These are phyloP conservation scores for Candida gorgasii DNA, from an alignment of 805 yeast species.

Conservation along the genomic window DNA sequence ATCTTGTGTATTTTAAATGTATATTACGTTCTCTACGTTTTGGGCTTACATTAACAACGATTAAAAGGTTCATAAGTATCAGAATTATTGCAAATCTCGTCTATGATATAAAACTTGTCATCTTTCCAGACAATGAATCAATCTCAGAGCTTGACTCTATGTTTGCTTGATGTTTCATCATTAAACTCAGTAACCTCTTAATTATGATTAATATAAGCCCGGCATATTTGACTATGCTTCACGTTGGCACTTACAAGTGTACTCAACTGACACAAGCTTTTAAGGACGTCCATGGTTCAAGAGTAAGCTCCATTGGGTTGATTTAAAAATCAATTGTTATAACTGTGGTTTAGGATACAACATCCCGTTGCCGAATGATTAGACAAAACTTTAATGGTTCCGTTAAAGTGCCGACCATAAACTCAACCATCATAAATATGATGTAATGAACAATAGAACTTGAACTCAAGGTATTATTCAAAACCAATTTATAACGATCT, in stretches of 20 bases:
- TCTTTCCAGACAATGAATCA: conserved; percentile 49
- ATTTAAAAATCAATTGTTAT: conserved; percentile 59
- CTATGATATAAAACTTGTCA: conserved; percentile 46
- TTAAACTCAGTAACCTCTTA: conserved; percentile 26
- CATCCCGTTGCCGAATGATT: conserved; percentile 62
- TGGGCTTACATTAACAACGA: conserved; percentile 1
- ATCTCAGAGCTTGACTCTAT: conserved; percentile 91
- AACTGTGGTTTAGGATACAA: conserved; percentile 66
- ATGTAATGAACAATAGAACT: conserved; percentile 2
- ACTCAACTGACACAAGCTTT: conserved; percentile 17
- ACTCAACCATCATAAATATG: conserved; percentile 11
- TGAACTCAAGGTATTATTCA: conserved; percentile 2
- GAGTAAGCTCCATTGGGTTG: conserved; percentile 91
- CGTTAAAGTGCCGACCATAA: conserved; percentile 5
- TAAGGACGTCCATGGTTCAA: conserved; percentile 61
- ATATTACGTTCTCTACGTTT: conserved; percentile 1
- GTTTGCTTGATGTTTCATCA: conserved; percentile 81
- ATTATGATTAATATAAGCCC: conserved; percentile 32
- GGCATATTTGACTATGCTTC: conserved; percentile 70
- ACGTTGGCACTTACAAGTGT: background rate
- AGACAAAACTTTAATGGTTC: background rate
- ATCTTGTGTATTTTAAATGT: conserved; percentile 5
- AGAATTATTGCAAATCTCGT: conserved; percentile 68
- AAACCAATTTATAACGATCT: conserved; percentile 2
- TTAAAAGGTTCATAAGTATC: conserved; percentile 23